Base-by-base conservation (phyloP, 2,329 filamentous ascomycete genomes). In the Didymella lethalis region DNA sequence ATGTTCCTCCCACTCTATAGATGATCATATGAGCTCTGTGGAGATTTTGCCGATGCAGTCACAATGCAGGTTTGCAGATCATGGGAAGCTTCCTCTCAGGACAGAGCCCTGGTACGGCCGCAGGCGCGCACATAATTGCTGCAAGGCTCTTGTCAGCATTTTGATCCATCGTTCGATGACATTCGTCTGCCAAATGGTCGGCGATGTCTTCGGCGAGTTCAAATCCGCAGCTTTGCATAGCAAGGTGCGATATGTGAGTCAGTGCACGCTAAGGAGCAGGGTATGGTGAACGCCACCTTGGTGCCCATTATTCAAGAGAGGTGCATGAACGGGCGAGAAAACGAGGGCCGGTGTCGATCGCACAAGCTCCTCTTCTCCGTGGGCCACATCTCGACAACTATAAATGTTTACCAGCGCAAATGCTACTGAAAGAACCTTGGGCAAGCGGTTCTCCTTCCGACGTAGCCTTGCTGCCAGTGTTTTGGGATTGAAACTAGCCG, bases 241-340 rank as follows among this genome's bases (percentile, higher is more conserved):
- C n/a, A 28, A 29, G 4, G 28, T 52, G 48, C 34, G 18, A 18
- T 18, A 18, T 18, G 18, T 18, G 18, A 18, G 46, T 18, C 38
- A 31, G 36, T 50, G 46, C 52, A 40, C 36, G 7, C 31, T 49
- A 43, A 28, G 12, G 3, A 32, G 12, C 31, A 32, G 31, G 31
- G 31, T 31, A 10, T 34, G n/a, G 40, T 31, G 44, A 52, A 45
- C 48, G 49, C 54, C 47, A 45, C 49, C 38, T 48, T 25, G 20
- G 49, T 36, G 29, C 25, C 25, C 23, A 32, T 26, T 36, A 41
- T 3, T 16, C 28, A 18, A 18, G 18, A 18, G 18, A 18, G 18
- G 18, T 18, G 18, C 18, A 18, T 18, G 18, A 18, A 18, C 18
- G 18, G 18, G 18, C 18, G 18, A 18, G 18, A 18, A 18, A 18